Evolutionary conservation across 768 basidiomycete species (phyloP).

Genomic region (Chalciporus pseudorubinellus): DNA sequence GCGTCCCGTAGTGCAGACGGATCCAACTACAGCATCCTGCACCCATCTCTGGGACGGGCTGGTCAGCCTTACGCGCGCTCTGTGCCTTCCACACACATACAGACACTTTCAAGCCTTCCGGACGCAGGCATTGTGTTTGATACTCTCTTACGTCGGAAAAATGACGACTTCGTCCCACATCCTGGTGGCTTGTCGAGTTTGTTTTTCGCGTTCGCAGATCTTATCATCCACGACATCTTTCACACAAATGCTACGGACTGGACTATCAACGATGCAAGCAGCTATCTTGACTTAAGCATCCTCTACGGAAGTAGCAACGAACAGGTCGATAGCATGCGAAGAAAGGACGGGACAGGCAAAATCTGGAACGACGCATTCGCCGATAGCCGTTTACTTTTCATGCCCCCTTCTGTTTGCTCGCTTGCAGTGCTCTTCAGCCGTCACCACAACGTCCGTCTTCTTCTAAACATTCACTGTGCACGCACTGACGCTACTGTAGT

Average conservation of each 20-base stretch:
- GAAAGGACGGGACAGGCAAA: constrained; percentile 61
- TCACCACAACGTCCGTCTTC: constrained; percentile 64
- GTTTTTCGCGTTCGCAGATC: constrained; percentile 77
- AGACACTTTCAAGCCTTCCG: constrained; percentile 50
- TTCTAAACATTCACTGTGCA: background rate
- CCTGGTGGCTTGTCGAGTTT: constrained; percentile 69
- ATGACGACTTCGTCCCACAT: constrained; percentile 44
- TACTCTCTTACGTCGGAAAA: constrained; percentile 48
- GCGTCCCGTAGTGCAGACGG: constrained; percentile 60
- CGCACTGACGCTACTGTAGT: constrained; percentile 41
- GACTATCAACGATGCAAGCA: constrained; percentile 60
- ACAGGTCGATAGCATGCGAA: constrained; percentile 50
- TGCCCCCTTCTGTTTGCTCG: constrained; percentile 72
- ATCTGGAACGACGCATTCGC: constrained; percentile 72
- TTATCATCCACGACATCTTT: constrained; percentile 75
- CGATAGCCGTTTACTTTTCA: constrained; percentile 59
- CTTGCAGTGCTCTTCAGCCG: constrained; percentile 66
- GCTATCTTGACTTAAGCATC: constrained; percentile 75
- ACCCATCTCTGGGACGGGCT: constrained; percentile 56
- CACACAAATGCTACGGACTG: constrained; percentile 47
- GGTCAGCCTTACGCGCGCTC: constrained; percentile 67
- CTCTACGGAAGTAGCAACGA: constrained; percentile 62
- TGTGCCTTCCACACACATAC: constrained; percentile 48
- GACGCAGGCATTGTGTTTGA: constrained; percentile 72
- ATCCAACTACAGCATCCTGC: constrained; percentile 54